Evolutionary conservation across 2,329 filamentous ascomycete species (phyloP).

Genomic region (Aphanoascus verrucosus): DNA sequence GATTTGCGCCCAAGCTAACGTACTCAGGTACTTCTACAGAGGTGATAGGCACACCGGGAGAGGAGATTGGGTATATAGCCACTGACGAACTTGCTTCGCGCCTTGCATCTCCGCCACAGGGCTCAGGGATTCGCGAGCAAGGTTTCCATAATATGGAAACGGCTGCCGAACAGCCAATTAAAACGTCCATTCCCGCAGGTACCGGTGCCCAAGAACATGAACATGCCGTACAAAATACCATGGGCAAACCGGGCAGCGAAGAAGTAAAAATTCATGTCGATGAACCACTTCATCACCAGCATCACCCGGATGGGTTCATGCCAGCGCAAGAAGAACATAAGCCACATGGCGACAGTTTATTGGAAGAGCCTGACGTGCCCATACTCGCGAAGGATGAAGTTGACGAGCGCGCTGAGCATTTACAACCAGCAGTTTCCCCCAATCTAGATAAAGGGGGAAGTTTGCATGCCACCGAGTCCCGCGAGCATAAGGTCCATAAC

Average conservation of each 20-base stretch:
- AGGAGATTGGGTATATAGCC: conserved; percentile 81
- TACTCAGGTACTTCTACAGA: conserved; percentile 52
- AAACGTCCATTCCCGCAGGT: conserved; percentile 41
- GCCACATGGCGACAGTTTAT: conserved; percentile 34
- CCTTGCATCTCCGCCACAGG: conserved; percentile 53
- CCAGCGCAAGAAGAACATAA: conserved; percentile 44
- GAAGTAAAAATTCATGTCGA: conserved; percentile 59
- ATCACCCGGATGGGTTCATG: conserved; percentile 42
- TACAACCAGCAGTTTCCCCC: conserved; percentile 75
- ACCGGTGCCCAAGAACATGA: conserved; percentile 16
- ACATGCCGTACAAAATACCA: conserved; percentile 25
- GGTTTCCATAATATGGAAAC: conserved; percentile 20
- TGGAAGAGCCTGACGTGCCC: conserved; percentile 50
- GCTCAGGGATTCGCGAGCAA: conserved; percentile 25
- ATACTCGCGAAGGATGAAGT: conserved; percentile 87
- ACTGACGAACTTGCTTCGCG: conserved; percentile 73
- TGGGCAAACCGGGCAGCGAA: conserved; percentile 26
- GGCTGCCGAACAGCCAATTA: conserved; percentile 42
- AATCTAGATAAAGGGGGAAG: conserved; percentile 53
- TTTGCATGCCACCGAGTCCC: conserved; percentile 30
- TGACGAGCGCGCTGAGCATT: conserved; percentile 53
- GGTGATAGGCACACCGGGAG: conserved; percentile 65
- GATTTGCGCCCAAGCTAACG: conserved; percentile 11
- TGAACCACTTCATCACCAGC: conserved; percentile 43
- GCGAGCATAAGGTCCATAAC: conserved; percentile 42